phyloP scores from a whole-genome alignment of 1,139 yeast genomes.

The Hemisphaericaspora xylofermentans region DNA sequence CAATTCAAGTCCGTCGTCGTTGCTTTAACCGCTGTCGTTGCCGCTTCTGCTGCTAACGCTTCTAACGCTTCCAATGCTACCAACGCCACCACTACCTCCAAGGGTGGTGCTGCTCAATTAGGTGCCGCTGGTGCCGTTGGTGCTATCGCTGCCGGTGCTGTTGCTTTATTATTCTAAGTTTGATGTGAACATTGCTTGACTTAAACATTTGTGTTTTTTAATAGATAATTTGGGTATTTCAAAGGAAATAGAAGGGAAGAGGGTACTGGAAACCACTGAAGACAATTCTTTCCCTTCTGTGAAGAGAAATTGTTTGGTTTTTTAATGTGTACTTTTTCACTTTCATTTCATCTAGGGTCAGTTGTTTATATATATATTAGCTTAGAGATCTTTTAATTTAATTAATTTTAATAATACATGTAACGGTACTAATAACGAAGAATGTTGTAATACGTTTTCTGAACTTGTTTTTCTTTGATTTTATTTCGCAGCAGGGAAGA shows the following conservation, averaged over 20 bases:
- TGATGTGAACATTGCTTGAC: slow-evolving; percentile 7
- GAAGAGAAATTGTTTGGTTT: slow-evolving; percentile 3
- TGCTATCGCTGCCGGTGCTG: slow-evolving; percentile 49
- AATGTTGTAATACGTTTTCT: too few species aligned
- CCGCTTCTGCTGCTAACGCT: slow-evolving; percentile 45
- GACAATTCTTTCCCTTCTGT: slow-evolving; percentile 2
- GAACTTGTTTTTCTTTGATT: too few species aligned
- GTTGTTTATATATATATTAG: neutral
- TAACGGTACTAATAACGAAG: neutral
- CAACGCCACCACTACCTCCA: slow-evolving; percentile 19
- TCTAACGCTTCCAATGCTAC: slow-evolving; percentile 20
- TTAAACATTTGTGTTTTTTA: slow-evolving; percentile 1
- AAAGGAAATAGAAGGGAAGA: neutral
- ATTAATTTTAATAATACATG: slow-evolving; percentile 2
- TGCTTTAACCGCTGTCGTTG: slow-evolving; percentile 46
- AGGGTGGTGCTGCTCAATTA: slow-evolving; percentile 27
- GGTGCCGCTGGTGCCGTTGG: slow-evolving; percentile 31
- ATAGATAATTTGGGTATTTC: slow-evolving; percentile 1
- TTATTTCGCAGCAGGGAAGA: too few species aligned
- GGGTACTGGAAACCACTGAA: neutral
- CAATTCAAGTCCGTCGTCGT: slow-evolving; percentile 47
- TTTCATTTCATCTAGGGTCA: slow-evolving; percentile 6
- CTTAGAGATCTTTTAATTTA: slow-evolving; percentile 2
- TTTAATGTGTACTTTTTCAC: slow-evolving; percentile 4
- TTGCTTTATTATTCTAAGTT: slow-evolving; percentile 45